Evolutionary conservation across 2,329 filamentous ascomycete genomes (phyloP), one percentile per base, ranked within the genome.

Genomic region (Colletotrichum viniferum): DNA sequence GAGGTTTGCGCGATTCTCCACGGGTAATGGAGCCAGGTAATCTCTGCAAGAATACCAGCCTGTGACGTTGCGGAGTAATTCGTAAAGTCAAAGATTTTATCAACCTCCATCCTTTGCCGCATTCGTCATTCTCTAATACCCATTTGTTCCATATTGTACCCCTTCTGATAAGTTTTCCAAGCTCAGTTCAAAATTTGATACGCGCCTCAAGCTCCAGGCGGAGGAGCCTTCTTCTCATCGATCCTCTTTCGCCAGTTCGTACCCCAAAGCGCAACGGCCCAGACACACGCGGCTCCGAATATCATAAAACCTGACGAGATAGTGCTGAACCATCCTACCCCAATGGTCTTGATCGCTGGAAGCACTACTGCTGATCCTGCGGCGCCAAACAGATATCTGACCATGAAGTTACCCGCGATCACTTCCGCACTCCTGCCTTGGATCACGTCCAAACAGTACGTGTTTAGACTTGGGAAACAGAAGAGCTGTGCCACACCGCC

Each of bases 271-370:
- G 73, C 69, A 10, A 75, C 73, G 26, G 73, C 62, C 73, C 69
- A 75, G 16, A 75, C 69, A 16, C 73, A 12, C 26, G 58, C 5
- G 2, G 73, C 87, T 21, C 78, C 74, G 13, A 74, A 28, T 6
- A 70, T 24, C 58, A 76, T 34, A 16, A 76, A 76, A 14, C 28
- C 58, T 24, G 70, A 80, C n/a, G 85, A 86, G 74, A 96, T 93
- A 2, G 94, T 96, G 64, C 90, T 92, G 82, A 96, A 96, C 94
- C 94, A 96, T 0, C 95, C 95, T 1, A 96, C 92, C 5, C 95
- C 95, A 70, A 97, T 93, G 34, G 83, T 85, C 75, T 95, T 87
- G n/a, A 96, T 89, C 1, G 92, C 93, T 0, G 95, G 95, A 72
- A 97, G 86, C 70, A 94, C 94, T 3, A 92, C 90, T 0, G 93